Base-by-base conservation (phyloP, 371 early-diverging fungal genomes). In the Mucor mucedo region DNA sequence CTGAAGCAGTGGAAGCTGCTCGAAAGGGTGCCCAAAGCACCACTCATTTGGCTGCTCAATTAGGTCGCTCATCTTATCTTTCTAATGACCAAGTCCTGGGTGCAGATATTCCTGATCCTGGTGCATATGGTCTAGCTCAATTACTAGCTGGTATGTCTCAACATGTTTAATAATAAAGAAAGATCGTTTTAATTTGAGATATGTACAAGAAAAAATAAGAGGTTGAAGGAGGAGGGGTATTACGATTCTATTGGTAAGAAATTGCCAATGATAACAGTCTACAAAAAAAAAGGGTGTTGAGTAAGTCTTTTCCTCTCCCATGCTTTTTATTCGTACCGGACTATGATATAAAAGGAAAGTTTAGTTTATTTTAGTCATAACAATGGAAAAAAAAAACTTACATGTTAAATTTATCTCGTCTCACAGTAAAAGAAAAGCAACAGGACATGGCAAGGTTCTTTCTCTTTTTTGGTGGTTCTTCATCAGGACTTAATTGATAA, bases 401-500 rank as follows among this genome's bases (percentile, higher is more conserved):
- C 70, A 95, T 93, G 64, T 90, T 90, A 68, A 94, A 92, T 76
- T 87, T 87, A 72, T 95, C 94, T 41, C 95, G 78, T 56, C 95
- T 84, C 38, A 95, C 92, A 3, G 95, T 95, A 68, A 95, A 95
- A 30, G 92, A 92, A 68, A 94, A 93, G 71, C 93, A 93, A 70
- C 94, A 93, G 13, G 86, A 83, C 54, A 87, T 82, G 5, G 78
- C 72, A 32, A 73, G 65, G 44, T 50, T 74, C 29, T 77, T 76
- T 47, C 27, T 47, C 13, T 75, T 72, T 53, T 76, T 77, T 60
- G 50, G 29, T n/a, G 21, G 32, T 39, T 48, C 32, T 33, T n/a
- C 44, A 42, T 29, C 40, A 4, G 30, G 29, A 32, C 53, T 13
- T 52, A 35, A 47, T 57, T 65, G 59, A 27, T 55, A 48, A 28